phyloP scores from a whole-genome alignment of 805 yeast species.

The Metschnikowia henanensis region DNA sequence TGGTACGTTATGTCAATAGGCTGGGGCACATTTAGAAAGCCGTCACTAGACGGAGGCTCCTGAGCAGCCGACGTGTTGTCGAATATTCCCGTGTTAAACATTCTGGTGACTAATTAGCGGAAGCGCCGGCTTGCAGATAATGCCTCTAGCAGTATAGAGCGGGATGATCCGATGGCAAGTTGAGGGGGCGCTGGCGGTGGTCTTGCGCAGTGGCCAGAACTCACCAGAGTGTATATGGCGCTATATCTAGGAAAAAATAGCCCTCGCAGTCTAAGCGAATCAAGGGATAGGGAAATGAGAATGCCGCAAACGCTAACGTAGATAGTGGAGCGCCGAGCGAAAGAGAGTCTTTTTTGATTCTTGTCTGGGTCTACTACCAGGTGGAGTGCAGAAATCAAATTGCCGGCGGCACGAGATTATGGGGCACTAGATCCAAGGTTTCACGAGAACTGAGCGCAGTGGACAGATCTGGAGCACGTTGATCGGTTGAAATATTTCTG shows the following conservation, averaged over 20 bases:
- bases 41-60: constrained; percentile 23
- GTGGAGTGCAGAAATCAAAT: too few relatives aligned
- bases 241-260: constrained; percentile 10
- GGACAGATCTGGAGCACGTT: not conserved
- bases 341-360: too few relatives aligned
- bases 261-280: constrained; percentile 10
- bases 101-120: constrained; percentile 11
- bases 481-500: too few relatives aligned
- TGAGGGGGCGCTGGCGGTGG: constrained; percentile 5
- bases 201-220: constrained; percentile 10
- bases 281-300: constrained; percentile 10
- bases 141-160: not conserved
- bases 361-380: too few relatives aligned
- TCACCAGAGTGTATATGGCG: constrained; percentile 5
- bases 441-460: not conserved
- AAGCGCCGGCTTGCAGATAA: not conserved
- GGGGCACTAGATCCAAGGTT: too few relatives aligned
- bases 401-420: too few relatives aligned
- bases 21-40: constrained; percentile 31
- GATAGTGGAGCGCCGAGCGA: too few relatives aligned
- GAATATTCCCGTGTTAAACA: constrained; percentile 46
- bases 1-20: constrained; percentile 46
- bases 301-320: not conserved
- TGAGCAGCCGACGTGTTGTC: constrained; percentile 28
- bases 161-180: constrained; percentile 2